Evolutionary conservation across 139 green algal genomes (phyloP).

Genomic region (Chlorella sp.): DNA sequence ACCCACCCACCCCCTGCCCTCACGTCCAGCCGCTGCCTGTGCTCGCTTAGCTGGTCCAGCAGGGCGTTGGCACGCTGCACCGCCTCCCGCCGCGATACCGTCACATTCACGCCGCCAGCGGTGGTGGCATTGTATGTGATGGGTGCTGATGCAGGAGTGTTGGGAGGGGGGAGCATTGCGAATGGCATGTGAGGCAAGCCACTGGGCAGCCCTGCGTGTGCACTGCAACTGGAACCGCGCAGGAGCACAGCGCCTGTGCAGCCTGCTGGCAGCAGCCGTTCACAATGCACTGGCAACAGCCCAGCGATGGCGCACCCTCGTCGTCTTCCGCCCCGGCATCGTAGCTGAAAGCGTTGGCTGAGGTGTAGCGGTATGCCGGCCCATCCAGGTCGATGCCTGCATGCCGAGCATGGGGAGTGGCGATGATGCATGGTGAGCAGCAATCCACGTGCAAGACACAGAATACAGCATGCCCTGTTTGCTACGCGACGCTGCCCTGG

Average conservation of each 20-base stretch:
- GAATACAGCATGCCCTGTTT: too few species aligned
- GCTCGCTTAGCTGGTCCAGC: neutral
- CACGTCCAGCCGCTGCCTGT: neutral
- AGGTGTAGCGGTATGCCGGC: conserved; percentile 48
- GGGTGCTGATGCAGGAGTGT: neutral
- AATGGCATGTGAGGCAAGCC: too few species aligned
- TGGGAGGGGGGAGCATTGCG: neutral
- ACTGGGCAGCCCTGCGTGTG: too few species aligned
- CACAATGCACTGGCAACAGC: too few species aligned
- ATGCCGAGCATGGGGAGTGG: neutral
- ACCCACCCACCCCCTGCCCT: neutral
- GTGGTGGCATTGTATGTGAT: conserved; percentile 23
- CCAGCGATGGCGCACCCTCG: neutral
- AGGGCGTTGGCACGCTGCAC: neutral
- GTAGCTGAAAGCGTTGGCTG: conserved; percentile 24
- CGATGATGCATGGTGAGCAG: too few species aligned
- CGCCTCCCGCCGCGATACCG: neutral
- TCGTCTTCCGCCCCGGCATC: neutral
- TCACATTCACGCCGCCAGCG: neutral
- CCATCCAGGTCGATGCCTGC: conserved; percentile 45
- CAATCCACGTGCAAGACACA: too few species aligned
- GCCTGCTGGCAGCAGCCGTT: too few species aligned
- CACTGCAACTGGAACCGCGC: too few species aligned
- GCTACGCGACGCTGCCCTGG: too few species aligned
- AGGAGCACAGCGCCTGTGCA: too few species aligned